phyloP scores from a whole-genome alignment of 768 basidiomycete genomes.

The Stropharia rugosoannulata region DNA sequence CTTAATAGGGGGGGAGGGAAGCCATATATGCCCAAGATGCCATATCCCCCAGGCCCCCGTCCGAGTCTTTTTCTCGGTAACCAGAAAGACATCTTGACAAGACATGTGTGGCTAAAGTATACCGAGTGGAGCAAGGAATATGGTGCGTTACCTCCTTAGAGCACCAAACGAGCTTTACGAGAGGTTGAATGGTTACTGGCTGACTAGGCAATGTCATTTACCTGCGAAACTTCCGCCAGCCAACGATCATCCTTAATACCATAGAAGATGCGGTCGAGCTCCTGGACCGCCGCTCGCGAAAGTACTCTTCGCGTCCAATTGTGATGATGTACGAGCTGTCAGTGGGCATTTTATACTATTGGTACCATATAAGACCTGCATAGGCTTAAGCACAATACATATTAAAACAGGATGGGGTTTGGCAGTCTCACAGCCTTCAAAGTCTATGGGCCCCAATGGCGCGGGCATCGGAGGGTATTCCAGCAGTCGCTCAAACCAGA shows the following conservation, averaged over 20 bases:
- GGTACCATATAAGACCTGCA: not conserved
- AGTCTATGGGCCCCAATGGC: not conserved
- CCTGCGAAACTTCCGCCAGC: not conserved
- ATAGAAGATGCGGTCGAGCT: not conserved
- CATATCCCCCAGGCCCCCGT: not conserved
- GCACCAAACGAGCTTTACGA: not conserved
- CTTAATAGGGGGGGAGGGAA: no score
- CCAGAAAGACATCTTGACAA: not conserved
- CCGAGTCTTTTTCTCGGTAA: not conserved
- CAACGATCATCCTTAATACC: not conserved
- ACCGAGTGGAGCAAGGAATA: not conserved
- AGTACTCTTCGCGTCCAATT: not conserved
- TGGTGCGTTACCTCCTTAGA: not conserved
- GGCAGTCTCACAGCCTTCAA: not conserved
- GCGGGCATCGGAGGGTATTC: not conserved
- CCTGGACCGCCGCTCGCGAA: not conserved
- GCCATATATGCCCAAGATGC: not conserved
- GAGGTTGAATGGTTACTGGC: not conserved
- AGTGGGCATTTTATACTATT: not conserved
- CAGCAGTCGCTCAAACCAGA: not conserved
- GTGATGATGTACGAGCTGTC: not conserved
- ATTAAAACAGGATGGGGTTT: not conserved
- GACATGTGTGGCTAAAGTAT: not conserved
- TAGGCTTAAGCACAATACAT: not conserved
- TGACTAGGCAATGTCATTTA: not conserved